Evolutionary conservation across 768 basidiomycete genomes (phyloP), one percentile per base, ranked within the genome.

Genomic region (Sporobolomyces phaffii): DNA sequence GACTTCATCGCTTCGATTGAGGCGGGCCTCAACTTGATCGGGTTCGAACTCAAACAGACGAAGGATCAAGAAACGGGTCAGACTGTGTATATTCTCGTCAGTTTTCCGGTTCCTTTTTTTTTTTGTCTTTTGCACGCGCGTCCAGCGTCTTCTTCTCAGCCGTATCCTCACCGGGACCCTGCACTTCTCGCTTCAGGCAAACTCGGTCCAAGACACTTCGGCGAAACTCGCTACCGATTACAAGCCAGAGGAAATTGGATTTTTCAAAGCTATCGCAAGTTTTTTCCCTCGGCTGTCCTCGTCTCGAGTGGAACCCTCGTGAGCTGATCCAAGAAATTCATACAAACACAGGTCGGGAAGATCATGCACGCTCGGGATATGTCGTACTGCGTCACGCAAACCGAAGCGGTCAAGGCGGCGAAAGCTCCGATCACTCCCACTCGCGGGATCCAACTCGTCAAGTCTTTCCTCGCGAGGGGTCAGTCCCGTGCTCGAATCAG

Each of bases 201-300:
- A 93, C 75, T 80, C 82, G 13, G 88, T 85, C 68, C 86, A 85
- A 22, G 91, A 93, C 73, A 86, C 86, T 59, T 81, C 91, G 38
- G 87, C 91, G 0, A 90, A 90, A 75, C 78, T 89, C 75, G 91
- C 90, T 5, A 90, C 89, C 0, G 88, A 89, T 44, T 94, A 91
- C 74, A 83, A 82, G 2, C 80, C 89, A 0, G 78, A 80, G 36
- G 91, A 94, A 77, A 91, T 92, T 57, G 81, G 85, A 0, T 92
- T 85, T 78, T 92, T 91, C 81, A 90, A 86, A 78, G 84, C 85
- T 6, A 80, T 92, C 65, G 91, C 90, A 74, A 64, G 86, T 78
- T 18, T 26, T 45, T 13, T 29, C 15, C 10, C 22, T 26, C 44
- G 11, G 22, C 15, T 20, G 18, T 11, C 62, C 38, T 60, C 36